Evolutionary conservation across 2,329 filamentous ascomycete species (phyloP).

Genomic region (Sclerotinia subarctica): DNA sequence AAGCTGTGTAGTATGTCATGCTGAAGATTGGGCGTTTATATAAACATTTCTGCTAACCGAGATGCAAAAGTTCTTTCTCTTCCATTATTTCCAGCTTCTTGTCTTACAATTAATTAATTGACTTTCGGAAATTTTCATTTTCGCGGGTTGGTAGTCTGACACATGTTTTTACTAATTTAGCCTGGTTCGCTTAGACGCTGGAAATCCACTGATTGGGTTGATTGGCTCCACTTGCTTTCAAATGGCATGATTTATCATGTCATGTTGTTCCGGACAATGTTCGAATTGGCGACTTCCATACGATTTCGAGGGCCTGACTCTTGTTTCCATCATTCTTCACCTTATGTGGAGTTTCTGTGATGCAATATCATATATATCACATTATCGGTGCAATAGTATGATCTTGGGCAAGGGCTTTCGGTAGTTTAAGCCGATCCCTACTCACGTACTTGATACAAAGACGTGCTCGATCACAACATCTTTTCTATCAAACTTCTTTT

Average conservation of each 20-base stretch:
- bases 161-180: neutral
- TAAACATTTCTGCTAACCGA: neutral
- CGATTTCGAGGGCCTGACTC: neutral
- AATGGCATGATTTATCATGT: constrained; percentile 21
- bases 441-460: neutral
- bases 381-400: neutral
- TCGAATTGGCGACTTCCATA: neutral
- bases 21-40: neutral
- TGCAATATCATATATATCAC: neutral
- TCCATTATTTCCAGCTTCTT: no score
- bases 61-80: neutral
- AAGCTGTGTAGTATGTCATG: neutral
- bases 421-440: neutral
- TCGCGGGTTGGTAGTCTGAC: neutral
- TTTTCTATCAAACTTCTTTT: neutral
- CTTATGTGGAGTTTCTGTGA: neutral
- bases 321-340: neutral
- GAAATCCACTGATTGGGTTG: constrained; percentile 1
- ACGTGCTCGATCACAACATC: neutral
- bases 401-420: neutral
- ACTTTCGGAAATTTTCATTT: neutral
- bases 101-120: neutral
- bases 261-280: neutral
- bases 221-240: neutral
- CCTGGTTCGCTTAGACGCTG: neutral